These are phyloP conservation scores for Adansonia digitata DNA, from an alignment of 345 rosid genomes.

Conservation along the genomic window DNA sequence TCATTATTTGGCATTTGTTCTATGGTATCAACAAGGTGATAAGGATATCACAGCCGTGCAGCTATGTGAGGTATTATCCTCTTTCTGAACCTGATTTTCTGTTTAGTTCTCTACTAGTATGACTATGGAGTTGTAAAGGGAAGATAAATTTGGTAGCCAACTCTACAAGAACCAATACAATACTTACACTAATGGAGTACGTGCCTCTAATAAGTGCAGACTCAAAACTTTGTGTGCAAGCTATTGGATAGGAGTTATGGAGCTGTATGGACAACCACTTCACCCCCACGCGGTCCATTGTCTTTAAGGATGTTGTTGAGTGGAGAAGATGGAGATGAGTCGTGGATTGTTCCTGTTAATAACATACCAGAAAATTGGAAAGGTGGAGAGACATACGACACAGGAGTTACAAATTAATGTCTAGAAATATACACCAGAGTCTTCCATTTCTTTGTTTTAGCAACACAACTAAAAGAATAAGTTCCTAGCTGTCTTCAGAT, in stretches of 20 bases:
- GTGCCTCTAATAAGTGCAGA: slow-evolving; percentile 28
- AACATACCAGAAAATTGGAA: no score
- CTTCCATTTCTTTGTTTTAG: not conserved
- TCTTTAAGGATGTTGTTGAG: no score
- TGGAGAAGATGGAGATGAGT: slow-evolving; percentile 46
- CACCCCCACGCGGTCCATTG: no score
- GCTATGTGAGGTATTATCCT: slow-evolving; percentile 51
- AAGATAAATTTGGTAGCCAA: no score
- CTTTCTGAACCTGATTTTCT: not conserved
- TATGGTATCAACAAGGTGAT: slow-evolving; percentile 62
- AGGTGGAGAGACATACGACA: slow-evolving; percentile 54
- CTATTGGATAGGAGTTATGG: slow-evolving; percentile 18
- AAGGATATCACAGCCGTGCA: slow-evolving; percentile 66
- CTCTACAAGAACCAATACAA: not conserved
- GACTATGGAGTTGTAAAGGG: not conserved
- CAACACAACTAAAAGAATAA: not conserved
- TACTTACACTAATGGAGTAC: not conserved
- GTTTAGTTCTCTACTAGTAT: not conserved
- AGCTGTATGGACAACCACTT: no score
- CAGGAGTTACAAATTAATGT: slow-evolving; percentile 46
- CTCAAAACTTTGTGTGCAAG: slow-evolving; percentile 39
- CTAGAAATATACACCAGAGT: not conserved
- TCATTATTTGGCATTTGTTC: slow-evolving; percentile 49
- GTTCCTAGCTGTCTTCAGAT: not conserved
- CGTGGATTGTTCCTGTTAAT: slow-evolving; percentile 57